Evolutionary conservation across 768 basidiomycete species (phyloP), one percentile per base, ranked within the genome.

Genomic region (Collybia nuda): DNA sequence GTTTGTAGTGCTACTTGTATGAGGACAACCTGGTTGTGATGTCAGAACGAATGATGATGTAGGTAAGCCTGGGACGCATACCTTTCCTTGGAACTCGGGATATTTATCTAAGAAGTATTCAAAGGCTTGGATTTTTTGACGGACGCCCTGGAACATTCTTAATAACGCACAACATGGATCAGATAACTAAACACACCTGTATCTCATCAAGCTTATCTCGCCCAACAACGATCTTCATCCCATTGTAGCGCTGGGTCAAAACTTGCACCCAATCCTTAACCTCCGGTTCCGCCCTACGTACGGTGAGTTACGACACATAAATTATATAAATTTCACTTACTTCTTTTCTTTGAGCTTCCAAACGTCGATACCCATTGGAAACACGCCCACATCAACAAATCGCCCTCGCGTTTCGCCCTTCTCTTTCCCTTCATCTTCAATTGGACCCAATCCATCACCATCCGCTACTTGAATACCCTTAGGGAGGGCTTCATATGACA

Each of bases 301-400:
- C 15, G 28, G 12, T 38, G 17, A 50, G 26, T 21, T 1, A 17
- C 19, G 42, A 14, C 28, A 46, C 3, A 18, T 19, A 38, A 48
- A 14, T 40, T 40, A 44, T 14, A 8, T 51, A 15, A 40, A 49
- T 66, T 22, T 14, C 29, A 65, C 78, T 35, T 51, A 85, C 86
- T 81, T 85, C 67, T 85, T 85, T 55, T 81, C 76, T 53, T 80
- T 81, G 40, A 93, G 65, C 44, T 80, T 75, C 47, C 69, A 68
- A 5, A 93, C 88, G 60, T 94, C 91, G 50, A 94, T 93, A 5
- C 92, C 90, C 83, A 93, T 92, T 0, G 91, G 88, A 63, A 92
- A 90, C n/a, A 88, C 88, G 1, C 85, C 88, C 12, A 93, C 90
- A 58, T 93, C 88, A 19, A 93, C 86, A 57, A 93, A 90, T 4